Percentiles rank a stretch among this genome's conserved stretches.
phyloP scores from a whole-genome alignment of 441 rosid genomes.

The Bocquillonia castaneifolia region DNA sequence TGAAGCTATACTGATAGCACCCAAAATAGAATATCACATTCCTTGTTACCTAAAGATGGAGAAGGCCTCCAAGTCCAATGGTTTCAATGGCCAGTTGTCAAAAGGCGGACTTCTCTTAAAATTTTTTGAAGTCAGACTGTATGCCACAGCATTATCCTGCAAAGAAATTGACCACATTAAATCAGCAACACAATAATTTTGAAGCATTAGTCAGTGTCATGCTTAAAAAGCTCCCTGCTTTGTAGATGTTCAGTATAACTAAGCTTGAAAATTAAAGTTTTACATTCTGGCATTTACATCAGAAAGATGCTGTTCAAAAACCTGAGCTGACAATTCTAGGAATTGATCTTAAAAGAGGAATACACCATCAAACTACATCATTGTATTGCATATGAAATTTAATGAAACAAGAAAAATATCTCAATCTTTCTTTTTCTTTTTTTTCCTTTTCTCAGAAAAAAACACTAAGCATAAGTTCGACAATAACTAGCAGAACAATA shows the following conservation, averaged over 20 bases:
- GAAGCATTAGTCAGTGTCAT: neutral
- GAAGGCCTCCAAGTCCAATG: constrained; percentile 41
- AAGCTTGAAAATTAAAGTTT: neutral
- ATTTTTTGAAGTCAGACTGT: constrained; percentile 34
- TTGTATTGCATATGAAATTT: neutral
- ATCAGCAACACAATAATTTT: constrained; percentile 5
- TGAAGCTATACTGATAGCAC: neutral
- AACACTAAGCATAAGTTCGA: neutral
- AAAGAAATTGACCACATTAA: constrained; percentile 18
- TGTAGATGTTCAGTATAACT: neutral
- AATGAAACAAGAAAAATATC: neutral
- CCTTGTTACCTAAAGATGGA: constrained; percentile 21
- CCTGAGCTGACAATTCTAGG: neutral
- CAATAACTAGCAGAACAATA: neutral
- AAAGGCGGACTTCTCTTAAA: constrained; percentile 42
- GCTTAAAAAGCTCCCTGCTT: neutral
- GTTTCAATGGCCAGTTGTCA: constrained; percentile 50
- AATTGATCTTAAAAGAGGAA: neutral
- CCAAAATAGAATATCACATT: constrained; percentile 6
- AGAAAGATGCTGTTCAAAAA: too few relatives aligned
- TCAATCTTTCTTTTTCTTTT: neutral
- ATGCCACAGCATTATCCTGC: constrained; percentile 62
- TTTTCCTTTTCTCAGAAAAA: neutral
- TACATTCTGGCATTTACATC: too few relatives aligned
- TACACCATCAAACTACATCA: neutral